Base-by-base conservation (phyloP, 148 eudicot species). In the Cornus florida region DNA sequence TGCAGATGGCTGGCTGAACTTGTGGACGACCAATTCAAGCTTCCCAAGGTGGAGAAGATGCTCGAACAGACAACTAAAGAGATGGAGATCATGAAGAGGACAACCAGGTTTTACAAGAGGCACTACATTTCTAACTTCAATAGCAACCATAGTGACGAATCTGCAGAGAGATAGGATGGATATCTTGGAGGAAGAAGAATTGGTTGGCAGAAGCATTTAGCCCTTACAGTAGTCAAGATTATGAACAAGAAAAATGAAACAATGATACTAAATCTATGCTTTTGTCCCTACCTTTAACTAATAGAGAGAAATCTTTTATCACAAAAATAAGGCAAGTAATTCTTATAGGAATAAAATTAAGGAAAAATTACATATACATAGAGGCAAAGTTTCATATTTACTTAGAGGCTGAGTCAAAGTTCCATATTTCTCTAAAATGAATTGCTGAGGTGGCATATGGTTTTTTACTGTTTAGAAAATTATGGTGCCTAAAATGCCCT, bases 151-250 rank as follows among this genome's bases (percentile, higher is more conserved):
- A 91, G 82, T 46, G 95, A 94, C 74, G 92, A 50, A 84, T 92
- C 6, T 93, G 95, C 70, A 87, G 90, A 79, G 95, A 93, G 68
- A 96, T 96, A 93, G 97, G 98, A 0, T 93, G 92, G 98, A 85
- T 9, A 28, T 88, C 92, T 3, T 96, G 94, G 94, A 87, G 98
- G 89, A 96, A 91, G 88, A 86, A 83, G 10, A 91, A 19, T 56
- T 94, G 92, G 98, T 67, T 94, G 10, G 86, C 88, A 5, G 99
- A 94, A 81, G 97, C 92, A 57, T 90, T 96, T 73, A 91, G 92
- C 86, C 97, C 97, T 6, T 96, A 96, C 78, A 92, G 81, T 62
- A 94, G 99, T 73, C 98, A 87, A 80, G 97, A 94, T 73, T 94
- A 90, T 59, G 69, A 82, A 71, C 83, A 86, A 56, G 16, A 83